Evolutionary conservation across 2,329 filamentous ascomycete genomes (phyloP), one percentile per base, ranked within the genome.

Genomic region (Septoria petroselini): DNA sequence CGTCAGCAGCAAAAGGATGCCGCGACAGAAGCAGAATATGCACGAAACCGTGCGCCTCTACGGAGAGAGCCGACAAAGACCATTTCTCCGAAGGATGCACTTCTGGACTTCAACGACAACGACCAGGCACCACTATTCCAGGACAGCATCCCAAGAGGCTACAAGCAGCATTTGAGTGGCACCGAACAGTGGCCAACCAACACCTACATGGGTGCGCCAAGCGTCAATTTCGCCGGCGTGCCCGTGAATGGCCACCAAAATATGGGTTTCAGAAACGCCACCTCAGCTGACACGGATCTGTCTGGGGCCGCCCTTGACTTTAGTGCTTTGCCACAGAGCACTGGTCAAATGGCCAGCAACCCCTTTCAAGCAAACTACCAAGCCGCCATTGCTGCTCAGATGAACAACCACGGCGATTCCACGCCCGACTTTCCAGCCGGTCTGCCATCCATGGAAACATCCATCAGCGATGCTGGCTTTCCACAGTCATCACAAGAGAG

Each of bases 21-120:
- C 60, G 79, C 80, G 34, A 82, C 84, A 51, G 77, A 77, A 56
- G 58, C 60, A 48, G 68, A 68, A 53, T 61, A 60, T 40, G 63
- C 59, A 37, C 60, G 60, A 35, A 65, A 68, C 35, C 60, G 58
- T 18, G 61, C 64, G 8, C 48, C 54, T 34, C 57, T 69, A 21
- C 58, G 57, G 41, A 54, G 65, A 48, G 67, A 76, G 53, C 62
- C 72, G 35, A 77, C 82, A 1, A 88, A 88, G 69, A 95, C 91
- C 0, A 95, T 98, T 39, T 97, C 91, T 1, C 93, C 91, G 18
- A 94, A 95, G 71, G 91, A 97, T 63, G 88, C 91, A 1, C 72
- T 95, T 52, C 72, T 96, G 41, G 91, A 96, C 53, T 95, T 91
- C 65, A 81, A 85, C 54, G 53, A 56, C 14, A 88, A 93, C 31